Evolutionary conservation across 257 asterid genomes (phyloP).

Genomic region (Gynochthodes officinalis): DNA sequence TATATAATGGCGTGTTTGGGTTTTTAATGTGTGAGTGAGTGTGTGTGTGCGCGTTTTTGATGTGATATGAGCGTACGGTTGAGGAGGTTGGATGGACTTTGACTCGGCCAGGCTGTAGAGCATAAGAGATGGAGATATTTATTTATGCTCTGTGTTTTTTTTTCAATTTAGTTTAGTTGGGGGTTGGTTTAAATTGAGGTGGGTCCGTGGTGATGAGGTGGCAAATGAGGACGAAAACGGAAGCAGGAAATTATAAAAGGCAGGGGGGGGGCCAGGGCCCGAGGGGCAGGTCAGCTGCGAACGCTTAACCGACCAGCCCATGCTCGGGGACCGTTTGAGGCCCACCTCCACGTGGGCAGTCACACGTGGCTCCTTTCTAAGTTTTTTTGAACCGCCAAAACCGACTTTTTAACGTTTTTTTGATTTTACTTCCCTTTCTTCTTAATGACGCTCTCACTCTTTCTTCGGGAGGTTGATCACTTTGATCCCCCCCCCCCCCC

Average conservation of each 20-base stretch:
- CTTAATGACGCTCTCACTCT: background rate
- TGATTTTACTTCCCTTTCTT: no score
- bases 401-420: constrained; percentile 27
- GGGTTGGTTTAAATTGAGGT: constrained; percentile 11
- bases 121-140: constrained; percentile 2
- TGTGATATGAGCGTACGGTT: constrained; percentile 10
- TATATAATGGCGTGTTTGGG: constrained; percentile 6
- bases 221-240: constrained; percentile 18
- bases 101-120: constrained; percentile 28
- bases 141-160: background rate
- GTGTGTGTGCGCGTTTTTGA: background rate
- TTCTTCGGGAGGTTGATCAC: background rate
- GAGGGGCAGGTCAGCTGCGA: constrained; percentile 28
- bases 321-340: no score
- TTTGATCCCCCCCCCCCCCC: background rate
- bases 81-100: constrained; percentile 24
- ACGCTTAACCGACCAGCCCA: constrained; percentile 29
- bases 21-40: background rate
- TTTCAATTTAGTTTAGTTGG: background rate
- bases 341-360: constrained; percentile 38
- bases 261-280: constrained; percentile 24
- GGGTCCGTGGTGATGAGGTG: constrained; percentile 3
- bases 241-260: constrained; percentile 9
- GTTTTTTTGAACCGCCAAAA: constrained; percentile 25
- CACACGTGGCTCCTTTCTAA: constrained; percentile 18